Evolutionary conservation across 345 rosid genomes (phyloP), one percentile per base, ranked within the genome.

Genomic region (Acer campestre): DNA sequence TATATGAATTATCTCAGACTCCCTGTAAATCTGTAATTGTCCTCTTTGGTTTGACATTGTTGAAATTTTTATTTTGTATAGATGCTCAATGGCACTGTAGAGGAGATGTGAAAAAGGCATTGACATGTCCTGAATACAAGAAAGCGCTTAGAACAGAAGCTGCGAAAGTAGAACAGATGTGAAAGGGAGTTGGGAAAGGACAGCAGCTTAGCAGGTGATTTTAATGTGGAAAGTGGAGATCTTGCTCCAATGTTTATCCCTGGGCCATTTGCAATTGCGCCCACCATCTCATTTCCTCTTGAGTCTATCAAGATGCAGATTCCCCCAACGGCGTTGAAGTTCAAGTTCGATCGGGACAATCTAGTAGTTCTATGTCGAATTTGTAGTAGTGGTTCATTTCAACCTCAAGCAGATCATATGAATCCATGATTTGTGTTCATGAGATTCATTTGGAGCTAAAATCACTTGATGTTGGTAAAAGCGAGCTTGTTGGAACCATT

Each of bases 11-110:
- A n/a, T 46, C 65, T 56, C 75, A 18, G 46, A 16, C 8, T 1
- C 64, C 64, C 17, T 7, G 16, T 59, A 58, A 18, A 31, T 31
- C 35, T 31, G 35, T 31, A 31, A 31, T 31, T 31, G 35, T 31
- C 35, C 44, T 40, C 44, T 40, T 40, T 8, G 44, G 9, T 40
- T 40, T 40, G 8, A 40, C 44, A 40, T 40, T 40, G 44, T 40
- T 8, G 10, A 40, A 40, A 40, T 31, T 22, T 44, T 8, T 44
- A 11, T 31, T 23, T 61, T 71, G 44, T 40, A 70, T 78, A 95
- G 99, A 95, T 83, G 99, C 98, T n/a, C 82, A 83, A 74, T 95
- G 98, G 99, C 93, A 92, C 85, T 79, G 86, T 73, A 90, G 98
- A 86, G 97, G 91, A 79, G 97, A 90, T 55, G 90, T 95, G 74